A percentile compares a stretch with the other conserved stretches of the same genome.
phyloP scores from a whole-genome alignment of 257 asterid species.

The Pogostemon cablin region DNA sequence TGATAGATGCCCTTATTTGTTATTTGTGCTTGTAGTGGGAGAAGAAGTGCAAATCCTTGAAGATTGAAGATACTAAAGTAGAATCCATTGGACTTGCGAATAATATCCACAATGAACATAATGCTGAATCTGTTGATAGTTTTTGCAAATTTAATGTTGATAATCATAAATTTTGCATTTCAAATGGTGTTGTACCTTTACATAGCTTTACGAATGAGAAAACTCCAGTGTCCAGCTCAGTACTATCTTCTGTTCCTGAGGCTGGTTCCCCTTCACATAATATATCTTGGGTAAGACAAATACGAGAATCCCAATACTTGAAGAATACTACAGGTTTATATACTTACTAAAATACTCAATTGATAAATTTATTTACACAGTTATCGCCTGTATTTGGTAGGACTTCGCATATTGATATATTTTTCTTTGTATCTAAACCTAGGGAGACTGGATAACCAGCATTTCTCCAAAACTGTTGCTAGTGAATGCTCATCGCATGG shows the following conservation, averaged over 20 bases:
- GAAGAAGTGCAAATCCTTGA: conserved; percentile 65
- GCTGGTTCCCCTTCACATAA: conserved; percentile 39
- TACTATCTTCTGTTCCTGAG: conserved; percentile 44
- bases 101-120: conserved; percentile 85
- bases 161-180: conserved; percentile 44
- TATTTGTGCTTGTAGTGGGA: conserved; percentile 70
- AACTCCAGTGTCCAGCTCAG: conserved; percentile 54
- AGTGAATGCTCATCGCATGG: conserved; percentile 23
- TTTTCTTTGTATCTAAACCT: conserved; percentile 24
- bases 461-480: conserved; percentile 33
- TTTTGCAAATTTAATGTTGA: conserved; percentile 48
- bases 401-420: conserved; percentile 17
- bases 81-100: conserved; percentile 53
- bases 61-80: conserved; percentile 55
- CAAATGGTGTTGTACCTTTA: conserved; percentile 41
- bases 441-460: conserved; percentile 46
- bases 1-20: conserved; percentile 22
- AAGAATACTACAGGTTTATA: conserved; percentile 52
- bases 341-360: neutral
- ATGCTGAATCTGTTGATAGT: conserved; percentile 65
- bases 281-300: conserved; percentile 38
- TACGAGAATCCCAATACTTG: conserved; percentile 32
- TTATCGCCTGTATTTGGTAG: conserved; percentile 1
- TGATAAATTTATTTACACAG: neutral
- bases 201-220: conserved; percentile 77